phyloP scores from a whole-genome alignment of 208 protist genomes.

The Crithidia sp. region DNA sequence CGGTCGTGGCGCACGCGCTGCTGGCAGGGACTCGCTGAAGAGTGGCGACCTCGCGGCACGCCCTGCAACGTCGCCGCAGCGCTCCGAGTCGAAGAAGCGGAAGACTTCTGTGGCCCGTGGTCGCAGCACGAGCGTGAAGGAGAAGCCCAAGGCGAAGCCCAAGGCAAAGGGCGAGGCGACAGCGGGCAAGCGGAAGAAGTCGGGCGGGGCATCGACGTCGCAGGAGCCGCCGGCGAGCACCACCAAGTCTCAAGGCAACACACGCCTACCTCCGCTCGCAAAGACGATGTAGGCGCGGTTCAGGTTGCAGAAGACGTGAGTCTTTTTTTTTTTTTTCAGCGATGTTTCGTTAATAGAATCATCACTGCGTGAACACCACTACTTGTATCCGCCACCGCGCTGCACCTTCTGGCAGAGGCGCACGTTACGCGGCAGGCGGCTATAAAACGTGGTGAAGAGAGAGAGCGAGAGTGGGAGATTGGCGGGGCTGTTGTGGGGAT shows the following conservation, averaged over 20 bases:
- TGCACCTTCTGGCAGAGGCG: constrained; percentile 39
- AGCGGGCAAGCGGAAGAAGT: constrained; percentile 8
- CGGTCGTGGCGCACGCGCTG: neutral
- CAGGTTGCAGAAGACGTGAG: neutral
- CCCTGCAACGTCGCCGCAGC: constrained; percentile 15
- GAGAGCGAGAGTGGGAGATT: no score
- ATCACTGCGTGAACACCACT: no score
- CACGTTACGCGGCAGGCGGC: neutral
- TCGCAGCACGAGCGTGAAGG: constrained; percentile 15
- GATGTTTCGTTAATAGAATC: no score
- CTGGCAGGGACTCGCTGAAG: constrained; percentile 16
- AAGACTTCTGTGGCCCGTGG: neutral
- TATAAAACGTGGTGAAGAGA: no score
- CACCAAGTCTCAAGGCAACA: constrained; percentile 1
- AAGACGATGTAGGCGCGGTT: constrained; percentile 14
- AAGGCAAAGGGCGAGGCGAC: constrained; percentile 2
- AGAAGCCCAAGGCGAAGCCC: constrained; percentile 2
- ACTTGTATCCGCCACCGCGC: neutral
- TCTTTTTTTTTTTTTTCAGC: neutral
- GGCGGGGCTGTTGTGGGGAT: no score
- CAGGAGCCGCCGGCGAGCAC: neutral
- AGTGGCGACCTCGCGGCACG: neutral
- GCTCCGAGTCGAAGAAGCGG: constrained; percentile 10
- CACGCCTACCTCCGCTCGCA: constrained; percentile 23
- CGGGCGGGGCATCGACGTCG: neutral